Evolutionary conservation across 106 monocot genomes (phyloP), one percentile per base, ranked within the genome.

Genomic region (Apostasia ramifera): DNA sequence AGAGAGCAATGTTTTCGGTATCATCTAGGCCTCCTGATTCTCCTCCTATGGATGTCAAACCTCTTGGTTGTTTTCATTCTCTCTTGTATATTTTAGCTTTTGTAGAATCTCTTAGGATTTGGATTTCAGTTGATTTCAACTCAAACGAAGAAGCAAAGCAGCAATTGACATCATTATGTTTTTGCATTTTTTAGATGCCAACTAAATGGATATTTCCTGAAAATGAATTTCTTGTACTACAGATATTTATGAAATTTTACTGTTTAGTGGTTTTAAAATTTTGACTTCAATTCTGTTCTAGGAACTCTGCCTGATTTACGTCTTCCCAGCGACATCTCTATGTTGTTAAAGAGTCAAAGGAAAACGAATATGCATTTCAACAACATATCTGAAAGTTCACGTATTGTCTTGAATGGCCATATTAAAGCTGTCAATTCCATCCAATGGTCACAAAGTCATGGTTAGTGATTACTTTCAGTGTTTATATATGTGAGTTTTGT

Each of bases 361-460:
- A 84, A 69, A 55, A 11, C 37, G 5, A 4, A 44, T 70, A 49
- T 47, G 44, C 71, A 61, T 53, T 63, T 54, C 9, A 66, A 52
- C 2, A 76, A 74, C 53, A 37, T 68, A 40, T 64, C 72, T 44
- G 80, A 66, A 51, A 84, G 59, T 44, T 53, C 68, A 8, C 60
- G 85, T 68, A 67, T 87, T 58, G 63, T 59, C 6, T 75, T 98
- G 40, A 68, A 39, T 6, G 81, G 87, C n/a, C 92, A 88, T 61
- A 62, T 38, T 40, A 87, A 83, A 49, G 85, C 90, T 71, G 81
- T 89, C 75, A 98, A 98, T 85, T 70, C 85, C 46, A 59, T 98
- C 64, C 85, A 92, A 37, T 98, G 97, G 97, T 98, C 92, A 3
- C 69, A 54, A 4, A 93, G 42, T 67, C 83, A 98, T 71, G 82